Evolutionary conservation across 805 yeast genomes (phyloP).

Genomic region (Ogataea trehalophila): DNA sequence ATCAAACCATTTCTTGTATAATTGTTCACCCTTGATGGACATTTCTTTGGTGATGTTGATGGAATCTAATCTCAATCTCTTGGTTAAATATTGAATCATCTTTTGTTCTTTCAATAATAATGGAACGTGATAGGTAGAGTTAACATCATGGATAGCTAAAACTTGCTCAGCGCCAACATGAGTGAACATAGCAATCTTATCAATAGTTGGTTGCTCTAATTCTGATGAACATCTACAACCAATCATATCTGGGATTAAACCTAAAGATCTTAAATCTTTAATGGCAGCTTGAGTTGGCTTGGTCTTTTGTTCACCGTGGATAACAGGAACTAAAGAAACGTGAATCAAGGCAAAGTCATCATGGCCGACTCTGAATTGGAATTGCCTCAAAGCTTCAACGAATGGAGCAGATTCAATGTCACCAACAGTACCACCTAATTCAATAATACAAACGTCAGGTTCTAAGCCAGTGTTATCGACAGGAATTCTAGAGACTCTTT

Average conservation of each 20-base stretch:
- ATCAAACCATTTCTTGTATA: slow-evolving; percentile 73
- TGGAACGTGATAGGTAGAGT: slow-evolving; percentile 97
- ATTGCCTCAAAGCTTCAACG: slow-evolving; percentile 97
- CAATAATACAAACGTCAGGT: slow-evolving; percentile 96
- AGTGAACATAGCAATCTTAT: slow-evolving; percentile 97
- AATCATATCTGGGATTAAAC: slow-evolving; percentile 93
- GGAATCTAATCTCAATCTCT: slow-evolving; percentile 58
- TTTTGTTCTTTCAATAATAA: slow-evolving; percentile 82
- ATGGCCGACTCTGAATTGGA: slow-evolving; percentile 93
- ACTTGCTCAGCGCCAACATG: slow-evolving; percentile 99
- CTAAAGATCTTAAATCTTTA: slow-evolving; percentile 91
- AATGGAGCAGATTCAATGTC: slow-evolving; percentile 98
- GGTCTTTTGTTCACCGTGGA: slow-evolving; percentile 98
- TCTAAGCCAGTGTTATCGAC: slow-evolving; percentile 84
- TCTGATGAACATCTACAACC: slow-evolving; percentile 93
- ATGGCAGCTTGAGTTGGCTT: slow-evolving; percentile 99
- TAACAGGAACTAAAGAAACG: slow-evolving; percentile 95
- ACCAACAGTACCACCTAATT: slow-evolving; percentile 99
- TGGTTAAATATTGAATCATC: slow-evolving; percentile 65
- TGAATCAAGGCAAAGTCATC: slow-evolving; percentile 95
- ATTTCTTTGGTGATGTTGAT: slow-evolving; percentile 46
- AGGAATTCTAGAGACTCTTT: slow-evolving; percentile 83
- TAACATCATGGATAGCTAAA: slow-evolving; percentile 92
- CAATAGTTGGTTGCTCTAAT: slow-evolving; percentile 80
- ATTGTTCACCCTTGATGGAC: slow-evolving; percentile 55